phyloP scores from a whole-genome alignment of 352 stramenopile species.

The Pelagophyceae sp. region DNA sequence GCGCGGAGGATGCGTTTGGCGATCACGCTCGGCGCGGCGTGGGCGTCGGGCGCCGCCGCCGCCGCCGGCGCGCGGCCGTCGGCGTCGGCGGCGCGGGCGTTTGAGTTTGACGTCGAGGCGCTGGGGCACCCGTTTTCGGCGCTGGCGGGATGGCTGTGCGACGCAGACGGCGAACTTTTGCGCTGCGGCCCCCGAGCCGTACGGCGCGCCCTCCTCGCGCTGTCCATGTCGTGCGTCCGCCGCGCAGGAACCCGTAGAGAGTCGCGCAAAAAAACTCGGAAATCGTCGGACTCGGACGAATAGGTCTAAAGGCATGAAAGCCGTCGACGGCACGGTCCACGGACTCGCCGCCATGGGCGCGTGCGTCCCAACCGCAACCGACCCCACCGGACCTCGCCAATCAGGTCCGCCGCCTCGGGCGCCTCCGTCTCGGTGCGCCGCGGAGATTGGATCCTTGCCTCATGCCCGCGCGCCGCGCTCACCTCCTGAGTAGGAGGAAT shows the following conservation, averaged over 20 bases:
- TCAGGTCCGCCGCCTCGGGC: slow-evolving; percentile 1
- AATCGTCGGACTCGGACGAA: background rate
- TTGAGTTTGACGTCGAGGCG: slow-evolving; percentile 3
- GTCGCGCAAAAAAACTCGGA: no score
- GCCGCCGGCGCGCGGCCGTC: no score
- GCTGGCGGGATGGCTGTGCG: background rate
- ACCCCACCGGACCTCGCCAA: background rate
- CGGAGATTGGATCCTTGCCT: no score
- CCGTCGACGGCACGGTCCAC: slow-evolving; percentile 7
- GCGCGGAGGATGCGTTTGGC: no score
- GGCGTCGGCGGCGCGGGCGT: background rate
- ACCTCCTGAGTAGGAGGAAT: background rate
- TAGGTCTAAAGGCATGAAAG: slow-evolving; percentile 1
- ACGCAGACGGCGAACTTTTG: background rate
- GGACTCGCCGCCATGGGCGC: background rate
- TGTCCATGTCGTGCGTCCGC: background rate
- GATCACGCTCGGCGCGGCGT: background rate
- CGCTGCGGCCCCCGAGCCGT: background rate
- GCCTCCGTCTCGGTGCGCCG: background rate
- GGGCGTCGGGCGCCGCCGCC: no score
- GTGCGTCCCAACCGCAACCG: no score
- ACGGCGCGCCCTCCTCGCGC: slow-evolving; percentile 5
- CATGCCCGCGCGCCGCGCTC: no score
- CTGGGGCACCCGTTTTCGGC: slow-evolving; percentile 8
- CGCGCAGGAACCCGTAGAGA: no score